Percentiles rank a stretch among this genome's conserved stretches.
Evolutionary conservation across 768 basidiomycete genomes (phyloP).

Genomic region (Zangia roseola): DNA sequence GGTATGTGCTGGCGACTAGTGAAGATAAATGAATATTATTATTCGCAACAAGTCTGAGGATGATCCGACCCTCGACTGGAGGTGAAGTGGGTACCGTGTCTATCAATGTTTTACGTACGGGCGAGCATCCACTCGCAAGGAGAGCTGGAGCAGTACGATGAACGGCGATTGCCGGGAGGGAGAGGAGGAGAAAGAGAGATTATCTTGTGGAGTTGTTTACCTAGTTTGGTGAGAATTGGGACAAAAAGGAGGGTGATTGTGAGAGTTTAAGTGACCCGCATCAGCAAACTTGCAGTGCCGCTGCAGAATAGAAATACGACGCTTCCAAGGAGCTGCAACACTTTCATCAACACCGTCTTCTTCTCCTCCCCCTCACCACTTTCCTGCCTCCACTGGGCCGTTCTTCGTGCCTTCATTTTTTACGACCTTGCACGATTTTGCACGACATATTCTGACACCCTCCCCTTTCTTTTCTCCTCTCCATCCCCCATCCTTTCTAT

Average conservation of each 20-base stretch:
- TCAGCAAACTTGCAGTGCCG: slow-evolving; percentile 27
- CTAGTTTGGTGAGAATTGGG: slow-evolving; percentile 9
- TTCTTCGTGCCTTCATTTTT: slow-evolving; percentile 42
- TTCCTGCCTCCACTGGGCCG: slow-evolving; percentile 27
- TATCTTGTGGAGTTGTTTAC: background rate
- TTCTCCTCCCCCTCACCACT: slow-evolving; percentile 25
- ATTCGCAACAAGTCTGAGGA: too few species aligned
- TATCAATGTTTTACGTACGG: slow-evolving; percentile 11
- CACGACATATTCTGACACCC: slow-evolving; percentile 55
- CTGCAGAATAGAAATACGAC: slow-evolving; percentile 35
- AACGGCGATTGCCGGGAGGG: slow-evolving; percentile 17
- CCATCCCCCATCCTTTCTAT: slow-evolving; percentile 23
- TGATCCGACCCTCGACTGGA: slow-evolving; percentile 4
- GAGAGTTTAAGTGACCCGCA: slow-evolving; percentile 12
- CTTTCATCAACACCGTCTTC: slow-evolving; percentile 35
- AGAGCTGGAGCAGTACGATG: background rate
- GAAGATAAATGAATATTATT: too few species aligned
- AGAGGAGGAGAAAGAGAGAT: slow-evolving; percentile 5
- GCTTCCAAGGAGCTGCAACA: slow-evolving; percentile 29
- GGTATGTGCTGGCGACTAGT: too few species aligned
- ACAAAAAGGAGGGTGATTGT: slow-evolving; percentile 17
- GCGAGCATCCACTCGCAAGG: background rate
- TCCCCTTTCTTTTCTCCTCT: slow-evolving; percentile 40
- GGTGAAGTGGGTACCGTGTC: background rate
- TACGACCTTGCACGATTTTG: slow-evolving; percentile 66